These are phyloP conservation scores for Fusarium chuoi DNA, from an alignment of 2,329 filamentous ascomycete species.

Conservation along the genomic window DNA sequence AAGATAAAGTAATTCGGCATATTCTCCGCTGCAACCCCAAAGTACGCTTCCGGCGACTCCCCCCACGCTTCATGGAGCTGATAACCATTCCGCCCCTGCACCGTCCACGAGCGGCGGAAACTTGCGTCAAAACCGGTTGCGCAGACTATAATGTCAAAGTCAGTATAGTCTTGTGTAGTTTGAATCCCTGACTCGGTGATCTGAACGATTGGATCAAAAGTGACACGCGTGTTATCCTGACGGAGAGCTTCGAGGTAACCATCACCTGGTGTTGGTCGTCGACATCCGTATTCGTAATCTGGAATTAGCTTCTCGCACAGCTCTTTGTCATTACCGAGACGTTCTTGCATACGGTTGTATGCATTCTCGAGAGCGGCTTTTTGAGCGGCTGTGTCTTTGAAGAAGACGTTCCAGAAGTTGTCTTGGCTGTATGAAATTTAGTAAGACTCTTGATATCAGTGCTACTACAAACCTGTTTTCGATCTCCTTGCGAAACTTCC, in stretches of 20 bases:
- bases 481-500: not conserved
- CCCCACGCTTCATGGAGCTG: slow-evolving; percentile 6
- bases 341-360: slow-evolving; percentile 11
- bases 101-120: not conserved
- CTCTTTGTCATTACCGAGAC: slow-evolving; percentile 6
- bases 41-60: slow-evolving; percentile 6
- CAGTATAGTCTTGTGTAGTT: not conserved
- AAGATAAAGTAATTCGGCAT: slow-evolving; percentile 3
- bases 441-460: not conserved
- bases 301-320: slow-evolving; percentile 31
- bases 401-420: not conserved
- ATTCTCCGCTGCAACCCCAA: not conserved
- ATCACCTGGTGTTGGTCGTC: slow-evolving; percentile 38
- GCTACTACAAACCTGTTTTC: not conserved
- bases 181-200: slow-evolving; percentile 8
- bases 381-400: not conserved
- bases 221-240: slow-evolving; percentile 12
- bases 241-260: slow-evolving; percentile 41
- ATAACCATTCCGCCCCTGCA: not conserved
- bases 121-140: slow-evolving; percentile 29
- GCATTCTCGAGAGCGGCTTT: not conserved
- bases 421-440: not conserved
- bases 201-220: not conserved
- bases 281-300: slow-evolving; percentile 35
- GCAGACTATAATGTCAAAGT: slow-evolving; percentile 26